Base-by-base conservation (phyloP, 768 basidiomycete genomes). In the Galerina marginata region DNA sequence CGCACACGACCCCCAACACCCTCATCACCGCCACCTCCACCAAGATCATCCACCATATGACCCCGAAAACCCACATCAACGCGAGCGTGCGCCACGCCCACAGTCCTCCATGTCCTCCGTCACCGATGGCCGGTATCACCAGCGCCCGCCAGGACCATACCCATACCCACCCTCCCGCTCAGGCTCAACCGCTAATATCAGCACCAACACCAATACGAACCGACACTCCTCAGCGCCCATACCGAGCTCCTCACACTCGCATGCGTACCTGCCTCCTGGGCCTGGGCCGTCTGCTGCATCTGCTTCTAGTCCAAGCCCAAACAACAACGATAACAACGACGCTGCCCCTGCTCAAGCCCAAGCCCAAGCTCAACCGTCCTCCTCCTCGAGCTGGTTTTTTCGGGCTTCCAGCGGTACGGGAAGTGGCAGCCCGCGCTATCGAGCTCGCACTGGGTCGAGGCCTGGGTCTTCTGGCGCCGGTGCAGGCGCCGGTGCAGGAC, bases 41-140 rank as follows among this genome's bases (percentile, higher is more conserved):
- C n/a, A n/a, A n/a, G n/a, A n/a, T n/a, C n/a, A n/a, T n/a, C n/a
- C n/a, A n/a, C n/a, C n/a, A n/a, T n/a, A n/a, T n/a, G 65, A 39
- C 65, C 65, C 29, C 68, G 67, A 26, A 20, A 9, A 29, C 66
- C 69, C 20, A 69, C 67, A 11, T 12, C 42, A 49, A 26, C 20
- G 6, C 7, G 37, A 57, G 7, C 57, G 57, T 16, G 51, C 57
- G 20, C 57, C 57, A 4, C 57, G 57, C 20, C 57, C 57, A 1
- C 48, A 26, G n/a, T 51, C 57, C 4, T 58, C 57, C 12, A 2
- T 58, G 20, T 58, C 57, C 23, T 58, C 57, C 9, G 50, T 58
- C 25, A 40, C 36, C 23, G 15, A 26, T 4, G 11, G 10, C n/a
- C 38, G 20, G 16, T 52, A 26, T 33, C 38, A 15, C 14, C 38